phyloP scores from a whole-genome alignment of 2,329 filamentous ascomycete species.

The Exophiala lecanii-corni region DNA sequence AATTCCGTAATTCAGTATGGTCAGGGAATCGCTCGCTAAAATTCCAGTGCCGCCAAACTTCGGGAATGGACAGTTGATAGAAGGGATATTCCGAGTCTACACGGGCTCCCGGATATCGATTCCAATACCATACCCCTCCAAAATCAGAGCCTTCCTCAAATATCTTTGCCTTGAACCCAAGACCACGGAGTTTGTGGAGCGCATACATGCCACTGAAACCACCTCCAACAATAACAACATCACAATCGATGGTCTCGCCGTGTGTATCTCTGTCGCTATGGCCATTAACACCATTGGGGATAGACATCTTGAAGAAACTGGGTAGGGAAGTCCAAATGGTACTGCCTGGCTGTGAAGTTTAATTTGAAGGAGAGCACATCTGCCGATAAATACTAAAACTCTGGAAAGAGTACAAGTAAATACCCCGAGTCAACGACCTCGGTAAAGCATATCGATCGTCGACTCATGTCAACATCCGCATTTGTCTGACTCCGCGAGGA shows the following conservation, averaged over 20 bases:
- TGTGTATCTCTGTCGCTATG: too few species aligned
- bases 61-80: constrained; percentile 52
- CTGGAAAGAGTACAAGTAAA: too few species aligned
- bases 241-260: constrained; percentile 22
- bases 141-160: constrained; percentile 35
- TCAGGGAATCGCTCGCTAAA: constrained; percentile 41
- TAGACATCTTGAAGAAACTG: too few species aligned
- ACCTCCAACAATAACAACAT: constrained; percentile 22
- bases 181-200: constrained; percentile 31
- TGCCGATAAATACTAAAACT: too few species aligned
- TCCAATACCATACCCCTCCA: constrained; percentile 50
- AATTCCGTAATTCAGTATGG: constrained; percentile 36
- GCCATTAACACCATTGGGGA: too few species aligned
- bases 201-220: constrained; percentile 25
- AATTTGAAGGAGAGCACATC: too few species aligned
- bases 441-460: too few species aligned
- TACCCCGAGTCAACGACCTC: too few species aligned
- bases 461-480: too few species aligned
- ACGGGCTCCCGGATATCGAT: constrained; percentile 66
- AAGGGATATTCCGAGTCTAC: constrained; percentile 53
- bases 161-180: constrained; percentile 32
- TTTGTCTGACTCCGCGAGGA: too few species aligned
- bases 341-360: too few species aligned
- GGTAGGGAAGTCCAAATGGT: too few species aligned
- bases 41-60: constrained; percentile 43